phyloP scores from a whole-genome alignment of 2,329 filamentous ascomycete species.

The Fusarium siculi region DNA sequence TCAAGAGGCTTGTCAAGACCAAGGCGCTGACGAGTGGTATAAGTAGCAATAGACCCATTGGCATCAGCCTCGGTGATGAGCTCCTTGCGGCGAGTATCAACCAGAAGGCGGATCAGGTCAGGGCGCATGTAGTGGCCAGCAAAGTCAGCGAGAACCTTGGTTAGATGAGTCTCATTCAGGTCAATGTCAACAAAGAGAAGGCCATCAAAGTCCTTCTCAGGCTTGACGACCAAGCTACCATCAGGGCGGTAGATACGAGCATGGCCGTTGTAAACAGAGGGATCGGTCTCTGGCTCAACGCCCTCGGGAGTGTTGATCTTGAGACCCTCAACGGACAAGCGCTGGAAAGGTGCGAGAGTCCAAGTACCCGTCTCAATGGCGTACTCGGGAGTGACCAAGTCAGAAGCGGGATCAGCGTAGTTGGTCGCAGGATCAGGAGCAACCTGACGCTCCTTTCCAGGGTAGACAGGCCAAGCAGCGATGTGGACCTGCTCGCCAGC shows the following conservation, averaged over 20 bases:
- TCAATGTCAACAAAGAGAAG: conserved; percentile 64
- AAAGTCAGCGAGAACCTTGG: conserved; percentile 49
- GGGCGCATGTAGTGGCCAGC: conserved; percentile 52
- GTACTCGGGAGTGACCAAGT: conserved; percentile 42
- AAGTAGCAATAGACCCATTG: conserved; percentile 7
- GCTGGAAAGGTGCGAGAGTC: conserved; percentile 43
- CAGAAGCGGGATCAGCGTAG: conserved; percentile 40
- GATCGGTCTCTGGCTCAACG: conserved; percentile 41
- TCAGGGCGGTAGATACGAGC: conserved; percentile 43
- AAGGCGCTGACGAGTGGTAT: conserved; percentile 29
- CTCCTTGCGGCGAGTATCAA: conserved; percentile 42
- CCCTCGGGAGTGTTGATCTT: conserved; percentile 42
- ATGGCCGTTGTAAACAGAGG: conserved; percentile 38
- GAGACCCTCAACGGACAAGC: conserved; percentile 38
- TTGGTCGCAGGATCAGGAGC: conserved; percentile 42
- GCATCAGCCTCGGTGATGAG: conserved; percentile 32
- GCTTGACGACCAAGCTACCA: conserved; percentile 39
- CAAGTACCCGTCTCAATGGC: conserved; percentile 43
- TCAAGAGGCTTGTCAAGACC: conserved; percentile 36
- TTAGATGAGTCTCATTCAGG: conserved; percentile 49
- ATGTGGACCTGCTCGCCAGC: conserved; percentile 46
- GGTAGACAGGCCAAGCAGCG: conserved; percentile 46
- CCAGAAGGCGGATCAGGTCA: conserved; percentile 53
- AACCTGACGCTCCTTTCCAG: conserved; percentile 35
- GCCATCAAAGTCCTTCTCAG: conserved; percentile 53